Evolutionary conservation across 2,329 filamentous ascomycete genomes (phyloP), one percentile per base, ranked within the genome.

Genomic region (Diaporthe eres): DNA sequence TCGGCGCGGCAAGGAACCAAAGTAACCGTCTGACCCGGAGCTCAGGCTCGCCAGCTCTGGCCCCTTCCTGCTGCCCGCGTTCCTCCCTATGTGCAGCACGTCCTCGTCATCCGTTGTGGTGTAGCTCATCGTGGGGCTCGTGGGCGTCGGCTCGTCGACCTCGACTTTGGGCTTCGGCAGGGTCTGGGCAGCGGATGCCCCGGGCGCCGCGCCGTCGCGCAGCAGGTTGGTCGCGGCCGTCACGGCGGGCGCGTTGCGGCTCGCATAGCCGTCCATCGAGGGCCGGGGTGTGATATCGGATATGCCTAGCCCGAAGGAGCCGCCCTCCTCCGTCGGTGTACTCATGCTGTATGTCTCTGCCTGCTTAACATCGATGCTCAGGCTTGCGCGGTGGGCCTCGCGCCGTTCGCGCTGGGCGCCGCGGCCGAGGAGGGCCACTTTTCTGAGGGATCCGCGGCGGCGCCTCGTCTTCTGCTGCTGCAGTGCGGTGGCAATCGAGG

Each of bases 81-180:
- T 86, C 74, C 85, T 86, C 2, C 89, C 87, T 74, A 96, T 92
- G 51, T 93, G 92, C 42, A 95, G 85, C 22, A 91, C 85, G 70
- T 97, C 95, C 77, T 98, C 95, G 76, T 98, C 95, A 82, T 97
- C 94, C 1, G 94, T 97, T 4, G 94, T 95, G 37, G 93, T 94
- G 81, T 94, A 90, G 19, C 90, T 89, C 75, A 91, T 87, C 28
- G 88, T 87, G 47, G 90, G 89, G 79, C 88, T 90, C 39, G 88
- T 86, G 57, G 88, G 81, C 71, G 79, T 79, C 42, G 81, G 77
- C 67, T 78, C 61, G 74, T 72, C 53, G 71, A 75, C 68, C 70
- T 68, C 49, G 22, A 73, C 74, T 74, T 78, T 67, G 72, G 73
- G 78, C 31, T 37, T 77, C 19, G 58, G 55, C 49, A 51, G 42